Evolutionary conservation across 805 yeast species (phyloP).

Genomic region (Saccharomycopsis fibuligera): DNA sequence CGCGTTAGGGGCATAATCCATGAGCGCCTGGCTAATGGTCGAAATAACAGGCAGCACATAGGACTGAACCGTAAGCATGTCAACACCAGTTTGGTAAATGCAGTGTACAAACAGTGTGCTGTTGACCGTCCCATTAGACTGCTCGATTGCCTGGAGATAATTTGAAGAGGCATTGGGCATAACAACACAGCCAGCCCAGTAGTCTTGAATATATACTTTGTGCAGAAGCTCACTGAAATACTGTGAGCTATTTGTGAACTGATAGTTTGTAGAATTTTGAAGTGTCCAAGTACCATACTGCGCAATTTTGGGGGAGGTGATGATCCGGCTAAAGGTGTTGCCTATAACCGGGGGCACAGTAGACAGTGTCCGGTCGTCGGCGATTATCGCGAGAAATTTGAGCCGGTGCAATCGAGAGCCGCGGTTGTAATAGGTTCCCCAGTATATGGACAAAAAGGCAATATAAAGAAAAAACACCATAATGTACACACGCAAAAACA

Average conservation of each 20-base stretch:
- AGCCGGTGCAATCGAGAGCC: conserved; percentile 7
- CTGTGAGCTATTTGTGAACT: not conserved
- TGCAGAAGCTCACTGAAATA: conserved; percentile 5
- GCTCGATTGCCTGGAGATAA: not conserved
- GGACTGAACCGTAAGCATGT: conserved; percentile 5
- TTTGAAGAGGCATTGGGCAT: conserved; percentile 11
- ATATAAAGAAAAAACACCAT: conserved; percentile 12
- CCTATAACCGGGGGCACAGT: conserved; percentile 6
- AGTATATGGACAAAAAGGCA: conserved; percentile 14
- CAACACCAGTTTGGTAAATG: conserved; percentile 13
- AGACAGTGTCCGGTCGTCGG: conserved; percentile 13
- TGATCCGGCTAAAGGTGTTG: not conserved
- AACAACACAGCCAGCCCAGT: conserved; percentile 20
- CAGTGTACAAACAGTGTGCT: conserved; percentile 4
- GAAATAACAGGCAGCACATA: conserved; percentile 8
- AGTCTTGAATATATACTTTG: conserved; percentile 12
- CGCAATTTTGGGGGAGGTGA: not conserved
- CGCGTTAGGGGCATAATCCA: not conserved
- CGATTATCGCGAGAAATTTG: conserved; percentile 9
- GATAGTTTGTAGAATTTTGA: conserved; percentile 1
- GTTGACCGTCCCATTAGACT: not conserved
- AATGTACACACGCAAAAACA: conserved; percentile 13
- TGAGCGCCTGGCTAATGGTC: not conserved
- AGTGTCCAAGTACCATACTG: conserved; percentile 13
- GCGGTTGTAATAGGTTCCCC: conserved; percentile 17